phyloP scores from a whole-genome alignment of 1,139 yeast genomes.

The Pichia sp. region DNA sequence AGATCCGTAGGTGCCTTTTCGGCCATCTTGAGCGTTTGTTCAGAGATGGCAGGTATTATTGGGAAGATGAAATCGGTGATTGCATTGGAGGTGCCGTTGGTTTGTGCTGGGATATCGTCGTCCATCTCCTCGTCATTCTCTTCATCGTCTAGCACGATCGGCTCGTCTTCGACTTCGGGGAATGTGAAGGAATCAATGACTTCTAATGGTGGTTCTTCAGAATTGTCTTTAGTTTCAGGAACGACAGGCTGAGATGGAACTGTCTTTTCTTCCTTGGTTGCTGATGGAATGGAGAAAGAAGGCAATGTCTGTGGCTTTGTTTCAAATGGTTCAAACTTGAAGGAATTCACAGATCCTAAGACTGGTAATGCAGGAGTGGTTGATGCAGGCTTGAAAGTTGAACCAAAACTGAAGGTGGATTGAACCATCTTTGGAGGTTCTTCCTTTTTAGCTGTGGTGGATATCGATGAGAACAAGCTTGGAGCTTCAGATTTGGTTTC shows the following conservation, averaged over 20 bases:
- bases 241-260: neutral
- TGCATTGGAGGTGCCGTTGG: neutral
- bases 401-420: neutral
- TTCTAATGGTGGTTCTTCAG: slow-evolving; percentile 11
- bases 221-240: too few species aligned
- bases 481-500: too few species aligned
- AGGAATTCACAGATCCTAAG: too few species aligned
- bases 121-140: neutral
- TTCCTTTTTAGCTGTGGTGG: too few species aligned
- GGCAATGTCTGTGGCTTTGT: neutral
- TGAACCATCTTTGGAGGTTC: too few species aligned
- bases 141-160: neutral
- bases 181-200: slow-evolving; percentile 18
- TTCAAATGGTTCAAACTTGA: neutral
- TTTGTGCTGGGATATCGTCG: neutral
- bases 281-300: neutral
- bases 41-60: neutral
- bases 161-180: slow-evolving; percentile 14
- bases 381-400: neutral
- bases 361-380: too few species aligned
- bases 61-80: slow-evolving; percentile 5
- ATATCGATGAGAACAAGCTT: too few species aligned
- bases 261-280: neutral
- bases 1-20: neutral
- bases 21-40: neutral